A percentile compares a stretch with the other conserved stretches of the same genome.
These are phyloP conservation scores for Biscogniauxia sp. DNA, from an alignment of 2,329 filamentous ascomycete species.

Conservation along the genomic window DNA sequence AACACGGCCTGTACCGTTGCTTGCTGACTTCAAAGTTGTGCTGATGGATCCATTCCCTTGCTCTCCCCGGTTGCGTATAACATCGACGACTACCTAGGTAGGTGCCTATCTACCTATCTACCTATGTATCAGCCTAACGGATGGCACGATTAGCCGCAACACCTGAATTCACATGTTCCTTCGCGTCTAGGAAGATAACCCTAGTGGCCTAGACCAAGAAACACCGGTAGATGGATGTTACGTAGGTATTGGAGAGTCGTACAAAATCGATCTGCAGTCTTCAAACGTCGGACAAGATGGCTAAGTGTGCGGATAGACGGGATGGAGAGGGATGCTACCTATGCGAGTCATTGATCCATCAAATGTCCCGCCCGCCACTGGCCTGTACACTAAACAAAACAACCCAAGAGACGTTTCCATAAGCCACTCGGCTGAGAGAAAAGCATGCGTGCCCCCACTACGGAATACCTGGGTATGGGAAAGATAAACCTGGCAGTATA, in stretches of 20 bases:
- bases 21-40: too few species aligned
- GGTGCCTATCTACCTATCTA: too few species aligned
- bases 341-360: not conserved
- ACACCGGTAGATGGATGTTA: not conserved
- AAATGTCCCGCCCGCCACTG: not conserved
- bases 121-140: too few species aligned
- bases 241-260: not conserved
- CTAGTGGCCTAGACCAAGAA: not conserved
- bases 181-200: not conserved
- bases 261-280: not conserved
- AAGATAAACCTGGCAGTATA: not conserved
- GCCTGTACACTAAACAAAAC: not conserved
- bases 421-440: not conserved
- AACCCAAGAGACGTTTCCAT: not conserved
- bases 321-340: not conserved
- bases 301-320: not conserved
- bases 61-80: not conserved
- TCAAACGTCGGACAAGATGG: not conserved
- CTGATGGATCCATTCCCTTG: too few species aligned
- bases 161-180: not conserved
- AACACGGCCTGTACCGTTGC: too few species aligned
- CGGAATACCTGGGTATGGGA: not conserved
- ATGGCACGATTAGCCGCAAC: not conserved
- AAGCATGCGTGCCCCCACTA: not conserved
- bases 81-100: too few species aligned